Conservation (phyloP, 2,329 filamentous ascomycete species). For the Lojkania enalia region DNA sequence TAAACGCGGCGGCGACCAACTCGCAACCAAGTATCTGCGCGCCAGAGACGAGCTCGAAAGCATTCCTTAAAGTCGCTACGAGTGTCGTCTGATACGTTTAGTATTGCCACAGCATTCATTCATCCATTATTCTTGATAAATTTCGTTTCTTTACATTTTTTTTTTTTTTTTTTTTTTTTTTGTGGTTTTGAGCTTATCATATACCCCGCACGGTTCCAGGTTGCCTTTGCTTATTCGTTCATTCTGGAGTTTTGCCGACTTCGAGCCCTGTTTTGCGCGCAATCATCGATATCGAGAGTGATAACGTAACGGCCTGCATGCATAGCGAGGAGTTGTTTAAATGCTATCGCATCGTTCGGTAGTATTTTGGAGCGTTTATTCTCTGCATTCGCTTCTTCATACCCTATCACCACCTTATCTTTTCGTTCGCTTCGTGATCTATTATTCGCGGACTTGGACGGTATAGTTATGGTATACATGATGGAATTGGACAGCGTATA, state of each 20-base stretch:
- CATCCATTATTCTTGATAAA: too few species aligned
- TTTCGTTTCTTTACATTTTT: too few species aligned
- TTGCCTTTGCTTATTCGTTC: slow-evolving; percentile 11
- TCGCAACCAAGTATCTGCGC: slow-evolving; percentile 79
- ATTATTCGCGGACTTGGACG: too few species aligned
- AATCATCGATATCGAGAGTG: slow-evolving; percentile 2
- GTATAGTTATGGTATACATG: too few species aligned
- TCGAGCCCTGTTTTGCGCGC: not conserved
- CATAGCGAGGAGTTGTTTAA: slow-evolving; percentile 33
- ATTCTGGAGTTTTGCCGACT: slow-evolving; percentile 10
- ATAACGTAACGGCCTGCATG: slow-evolving; percentile 23
- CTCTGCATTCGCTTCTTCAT: slow-evolving; percentile 10
- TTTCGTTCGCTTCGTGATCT: slow-evolving; percentile 5
- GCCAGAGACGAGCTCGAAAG: slow-evolving; percentile 68
- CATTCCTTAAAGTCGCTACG: too few species aligned
- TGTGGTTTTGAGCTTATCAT: too few species aligned
- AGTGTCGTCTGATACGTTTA: too few species aligned
- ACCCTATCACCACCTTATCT: slow-evolving; percentile 8
- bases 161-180: too few species aligned
- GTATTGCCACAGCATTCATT: too few species aligned
- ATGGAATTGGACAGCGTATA: not conserved
- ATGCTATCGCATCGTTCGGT: slow-evolving; percentile 6
- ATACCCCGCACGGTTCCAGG: not conserved
- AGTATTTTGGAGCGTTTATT: slow-evolving; percentile 11
- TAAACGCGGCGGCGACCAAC: slow-evolving; percentile 79